Base-by-base conservation (phyloP, 768 basidiomycete genomes). In the Mycena galopus region DNA sequence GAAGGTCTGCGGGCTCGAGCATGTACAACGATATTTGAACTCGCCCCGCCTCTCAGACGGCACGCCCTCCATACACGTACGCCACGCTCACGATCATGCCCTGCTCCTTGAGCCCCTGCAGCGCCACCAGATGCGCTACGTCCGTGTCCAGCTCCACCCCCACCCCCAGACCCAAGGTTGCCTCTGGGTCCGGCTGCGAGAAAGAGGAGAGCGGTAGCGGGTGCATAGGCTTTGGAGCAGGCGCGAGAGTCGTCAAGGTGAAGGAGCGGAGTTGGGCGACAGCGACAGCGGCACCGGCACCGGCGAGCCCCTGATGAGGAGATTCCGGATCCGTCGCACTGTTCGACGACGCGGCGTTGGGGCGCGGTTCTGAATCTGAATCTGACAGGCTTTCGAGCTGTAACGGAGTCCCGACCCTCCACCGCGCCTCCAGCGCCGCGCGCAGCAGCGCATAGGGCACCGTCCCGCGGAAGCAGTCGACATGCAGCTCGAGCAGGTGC, bases 371-470 rank as follows among this genome's bases (percentile, higher is more conserved):
- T 14, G 35, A 9, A 16, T 42, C 1, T 17, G 11, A 12, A 5
- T 42, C 17, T n/a, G 44, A 21, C 21, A 6, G 2, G 5, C 21
- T 21, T 7, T 3, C n/a, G 21, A n/a, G 14, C 39, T 42, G 14
- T 5, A 16, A 12, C 5, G 17, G 4, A 17, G 12, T n/a, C n/a
- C n/a, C 44, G 21, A n/a, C 21, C 16, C 27, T 10, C 53, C 37
- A 66, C 12, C 65, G 65, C 53, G 65, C 65, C 55, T 56, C 35
- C n/a, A 66, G 65, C 35, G 53, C 39, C 4, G 35, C 29, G 12
- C 19, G 32, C 19, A 66, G 65, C 27, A 14, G 25, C 17, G 37
- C 17, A 8, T 44, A 66, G 17, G 65, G 51, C 19, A 42, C 37
- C 65, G 17, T 30, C 25, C 23, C 53, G 27, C 65, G 39, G 65